Conservation (phyloP, 805 yeast genomes). For the Naumovozyma castellii region DNA sequence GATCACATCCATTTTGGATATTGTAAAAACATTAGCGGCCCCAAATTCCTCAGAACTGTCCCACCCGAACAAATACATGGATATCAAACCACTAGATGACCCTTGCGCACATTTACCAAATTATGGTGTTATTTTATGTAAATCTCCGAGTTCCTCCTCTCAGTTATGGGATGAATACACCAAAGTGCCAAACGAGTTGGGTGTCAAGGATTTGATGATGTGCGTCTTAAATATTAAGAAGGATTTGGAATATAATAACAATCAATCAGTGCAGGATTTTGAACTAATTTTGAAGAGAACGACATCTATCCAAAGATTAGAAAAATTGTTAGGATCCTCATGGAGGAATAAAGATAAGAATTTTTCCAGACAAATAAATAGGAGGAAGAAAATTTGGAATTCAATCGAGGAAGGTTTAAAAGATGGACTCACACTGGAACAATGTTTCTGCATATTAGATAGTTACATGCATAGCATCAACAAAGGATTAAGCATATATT, state of each 20-base stretch:
- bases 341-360: slow-evolving; percentile 27
- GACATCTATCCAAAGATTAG: slow-evolving; percentile 21
- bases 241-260: slow-evolving; percentile 6
- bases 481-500: slow-evolving; percentile 23
- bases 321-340: slow-evolving; percentile 18
- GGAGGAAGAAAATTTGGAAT: slow-evolving; percentile 26
- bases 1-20: background rate
- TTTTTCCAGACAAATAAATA: slow-evolving; percentile 26
- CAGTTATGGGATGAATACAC: slow-evolving; percentile 27
- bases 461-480: slow-evolving; percentile 15
- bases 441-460: slow-evolving; percentile 19
- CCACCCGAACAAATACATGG: too few relatives aligned
- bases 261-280: slow-evolving; percentile 3
- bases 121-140: slow-evolving; percentile 23
- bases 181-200: slow-evolving; percentile 22
- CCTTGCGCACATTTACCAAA: slow-evolving; percentile 19
- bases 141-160: slow-evolving; percentile 22
- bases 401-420: slow-evolving; percentile 22
- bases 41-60: too few relatives aligned
- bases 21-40: background rate
- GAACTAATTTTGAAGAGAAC: slow-evolving; percentile 14
- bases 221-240: slow-evolving; percentile 13
- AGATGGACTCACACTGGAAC: slow-evolving; percentile 17
- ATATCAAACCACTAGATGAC: slow-evolving; percentile 5
- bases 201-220: slow-evolving; percentile 16